Evolutionary conservation across 176 grass and related monocot genomes (phyloP), one percentile per base, ranked within the genome.

Genomic region (Carex kokanica): DNA sequence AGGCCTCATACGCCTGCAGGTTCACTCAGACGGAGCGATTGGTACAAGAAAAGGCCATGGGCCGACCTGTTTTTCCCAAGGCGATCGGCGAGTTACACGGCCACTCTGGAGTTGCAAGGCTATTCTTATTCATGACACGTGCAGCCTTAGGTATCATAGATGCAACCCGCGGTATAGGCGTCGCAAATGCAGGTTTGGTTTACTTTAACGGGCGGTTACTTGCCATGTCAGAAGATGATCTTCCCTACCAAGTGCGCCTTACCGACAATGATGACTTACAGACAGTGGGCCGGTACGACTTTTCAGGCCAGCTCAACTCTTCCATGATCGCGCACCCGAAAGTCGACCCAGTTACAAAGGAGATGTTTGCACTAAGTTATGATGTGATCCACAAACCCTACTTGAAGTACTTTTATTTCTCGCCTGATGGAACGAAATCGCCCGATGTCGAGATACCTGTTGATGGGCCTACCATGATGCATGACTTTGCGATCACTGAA

Each of bases 201-300:
- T 98, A 81, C 83, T 90, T 93, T n/a, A 60, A 93, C 85, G 45
- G 31, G n/a, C 96, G 86, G 83, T 91, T 98, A 43, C 91, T 98
- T 78, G 96, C 96, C 91, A 98, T 98, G 96, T 98, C 96, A 2
- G 96, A 98, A 85, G 93, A 98, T 74, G 96, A 98, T 88, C 91
- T 93, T 52, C 96, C 96, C 0, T 98, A 98, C 85, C 93, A 98
- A 66, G 96, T 98, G 27, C 89, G 89, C n/a, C 41, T 98, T 59
- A 93, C 91, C 0, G 17, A 54, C 31, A 84, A 84, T 38, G 96
- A 91, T 3, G 93, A 98, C 54, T 90, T 98, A 62, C 64, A 91
- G 60, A 98, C 96, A 4, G 91, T 91, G 23, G 93, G 86, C 0
- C 78, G 93, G 4, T 93, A 86, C 65, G 80, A 98, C 83, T 98